Conservation (phyloP, 2,329 filamentous ascomycete species). For the Colletotrichum navitas region DNA sequence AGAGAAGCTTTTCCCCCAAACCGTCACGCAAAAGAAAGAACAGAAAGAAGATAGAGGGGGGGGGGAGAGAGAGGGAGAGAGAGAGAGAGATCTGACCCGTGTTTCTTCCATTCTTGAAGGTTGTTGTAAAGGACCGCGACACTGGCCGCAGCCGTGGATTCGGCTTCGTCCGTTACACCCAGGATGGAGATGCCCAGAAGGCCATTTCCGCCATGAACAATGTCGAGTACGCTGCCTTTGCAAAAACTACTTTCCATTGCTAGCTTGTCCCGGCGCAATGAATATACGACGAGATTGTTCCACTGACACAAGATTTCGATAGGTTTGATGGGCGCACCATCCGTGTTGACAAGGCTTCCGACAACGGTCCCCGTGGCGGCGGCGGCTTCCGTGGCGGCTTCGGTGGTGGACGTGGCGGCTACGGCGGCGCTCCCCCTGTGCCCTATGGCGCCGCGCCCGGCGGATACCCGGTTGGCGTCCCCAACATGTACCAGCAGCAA, state of each 20-base stretch:
- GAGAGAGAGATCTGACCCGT: conserved; percentile 43
- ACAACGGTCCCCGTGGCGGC: conserved; percentile 74
- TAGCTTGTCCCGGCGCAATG: conserved; percentile 44
- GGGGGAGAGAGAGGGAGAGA: too few relatives aligned
- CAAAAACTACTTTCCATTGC: conserved; percentile 40
- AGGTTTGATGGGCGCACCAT: conserved; percentile 96
- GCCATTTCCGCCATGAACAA: conserved; percentile 88
- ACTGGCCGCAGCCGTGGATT: conserved; percentile 97
- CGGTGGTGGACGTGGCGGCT: conserved; percentile 54
- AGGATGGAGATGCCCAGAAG: conserved; percentile 80
- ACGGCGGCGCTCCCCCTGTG: conserved; percentile 49
- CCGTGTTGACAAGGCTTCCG: conserved; percentile 94
- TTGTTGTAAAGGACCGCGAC: conserved; percentile 97
- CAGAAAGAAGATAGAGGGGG: too few relatives aligned
- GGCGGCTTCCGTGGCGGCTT: conserved; percentile 58
- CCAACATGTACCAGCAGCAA: conserved; percentile 52
- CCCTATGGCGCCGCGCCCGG: conserved; percentile 47
- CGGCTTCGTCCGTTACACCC: conserved; percentile 91
- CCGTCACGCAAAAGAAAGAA: conserved; percentile 8
- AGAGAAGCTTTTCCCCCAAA: conserved; percentile 27
- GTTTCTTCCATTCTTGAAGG: conserved; percentile 63
- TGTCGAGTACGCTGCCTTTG: conserved; percentile 76
- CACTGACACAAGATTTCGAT: conserved; percentile 34
- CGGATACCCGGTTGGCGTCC: conserved; percentile 53
- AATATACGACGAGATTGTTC: neutral